Base-by-base conservation (phyloP, 2,329 filamentous ascomycete genomes). In the Penicillium rolfsii region DNA sequence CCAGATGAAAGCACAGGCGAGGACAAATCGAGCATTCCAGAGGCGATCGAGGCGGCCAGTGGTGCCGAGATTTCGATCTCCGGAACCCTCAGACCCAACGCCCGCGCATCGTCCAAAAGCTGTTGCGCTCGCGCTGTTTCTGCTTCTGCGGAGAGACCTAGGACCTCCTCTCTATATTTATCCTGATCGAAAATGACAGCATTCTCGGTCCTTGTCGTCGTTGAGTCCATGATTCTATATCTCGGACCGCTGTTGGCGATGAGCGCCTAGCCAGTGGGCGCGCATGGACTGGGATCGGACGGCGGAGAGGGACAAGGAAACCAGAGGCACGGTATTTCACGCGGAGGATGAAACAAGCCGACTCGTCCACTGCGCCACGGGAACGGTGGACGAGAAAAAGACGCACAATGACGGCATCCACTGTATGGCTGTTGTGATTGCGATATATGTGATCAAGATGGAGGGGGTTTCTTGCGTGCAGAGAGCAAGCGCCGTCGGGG, bases 61-160 rank as follows among this genome's bases (percentile, higher is more conserved):
- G 76, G 73, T 26, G 72, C 70, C 19, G 74, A 66, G 40, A 71
- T 64, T 40, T 73, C 70, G 52, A 75, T 62, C 35, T 74, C 71
- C 19, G 74, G 74, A 22, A 73, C 60, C 30, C 73, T 71, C 35
- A 79, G 64, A 11, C 77, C 78, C 33, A 80, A 70, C 36, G 71
- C 64, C 55, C 69, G 70, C 48, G 78, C 78, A 58, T 80, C 76
- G 22, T 73, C 67, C 33, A 73, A 63, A 46, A 81, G 70, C 33
- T 64, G 65, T 59, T 77, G 74, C 64, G 79, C 76, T 40, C 73
- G 68, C 60, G 72, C 72, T 58, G 73, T 67, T 66, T 80, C 78
- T 11, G 73, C 72, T 59, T 76, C 71, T 38, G 69, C 68, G n/a
- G 73, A 70, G 24, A 77, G 66, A 3, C 62, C 65, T 26, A 80